These are phyloP conservation scores for Gastrodia elata DNA, from an alignment of 106 monocot species.

Conservation along the genomic window DNA sequence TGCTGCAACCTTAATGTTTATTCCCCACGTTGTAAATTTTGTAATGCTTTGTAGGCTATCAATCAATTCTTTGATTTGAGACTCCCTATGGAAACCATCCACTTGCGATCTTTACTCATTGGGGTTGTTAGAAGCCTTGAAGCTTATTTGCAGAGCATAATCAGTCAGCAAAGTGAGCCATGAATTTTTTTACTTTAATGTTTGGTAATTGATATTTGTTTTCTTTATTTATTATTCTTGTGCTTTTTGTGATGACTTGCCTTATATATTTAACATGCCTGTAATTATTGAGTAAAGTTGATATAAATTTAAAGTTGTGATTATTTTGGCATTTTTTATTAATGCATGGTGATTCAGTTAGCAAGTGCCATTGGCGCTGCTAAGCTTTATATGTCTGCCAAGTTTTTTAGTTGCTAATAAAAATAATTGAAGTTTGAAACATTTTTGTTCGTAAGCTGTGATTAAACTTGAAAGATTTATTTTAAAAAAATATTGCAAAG, in stretches of 20 bases:
- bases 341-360: neutral
- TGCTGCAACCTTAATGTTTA: neutral
- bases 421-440: too few species aligned
- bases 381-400: too few species aligned
- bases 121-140: slow-evolving; percentile 51
- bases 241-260: neutral
- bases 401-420: too few species aligned
- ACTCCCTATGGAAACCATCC: slow-evolving; percentile 51
- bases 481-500: too few species aligned
- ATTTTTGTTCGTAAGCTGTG: too few species aligned
- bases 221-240: neutral
- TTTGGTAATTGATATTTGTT: neutral
- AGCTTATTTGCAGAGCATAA: slow-evolving; percentile 41
- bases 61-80: slow-evolving; percentile 55
- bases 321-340: neutral
- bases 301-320: neutral
- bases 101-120: slow-evolving; percentile 60
- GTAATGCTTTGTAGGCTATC: slow-evolving; percentile 34
- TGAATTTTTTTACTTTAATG: neutral
- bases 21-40: neutral
- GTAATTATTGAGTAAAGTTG: neutral
- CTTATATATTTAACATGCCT: too few species aligned
- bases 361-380: neutral
- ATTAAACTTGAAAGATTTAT: too few species aligned
- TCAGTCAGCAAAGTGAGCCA: slow-evolving; percentile 44